Conservation (phyloP, 768 basidiomycete species). For the Suillus variegatus region DNA sequence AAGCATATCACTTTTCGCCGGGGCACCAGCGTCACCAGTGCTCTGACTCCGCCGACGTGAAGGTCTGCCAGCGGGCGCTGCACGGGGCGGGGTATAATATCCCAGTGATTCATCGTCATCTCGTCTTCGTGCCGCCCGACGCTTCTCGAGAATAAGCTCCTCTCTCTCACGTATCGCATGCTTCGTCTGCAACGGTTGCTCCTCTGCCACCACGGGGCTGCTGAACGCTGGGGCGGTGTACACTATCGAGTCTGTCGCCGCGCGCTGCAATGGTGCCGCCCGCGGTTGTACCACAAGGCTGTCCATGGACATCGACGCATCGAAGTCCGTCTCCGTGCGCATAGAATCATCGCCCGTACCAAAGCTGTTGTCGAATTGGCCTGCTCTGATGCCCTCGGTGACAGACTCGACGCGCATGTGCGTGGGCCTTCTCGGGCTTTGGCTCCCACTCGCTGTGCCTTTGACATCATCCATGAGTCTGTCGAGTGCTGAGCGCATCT, state of each 20-base stretch:
- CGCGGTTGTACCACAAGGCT: slow-evolving; percentile 17
- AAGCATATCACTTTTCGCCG: slow-evolving; percentile 34
- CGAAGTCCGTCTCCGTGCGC: slow-evolving; percentile 31
- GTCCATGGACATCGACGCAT: slow-evolving; percentile 19
- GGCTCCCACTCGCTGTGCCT: slow-evolving; percentile 18
- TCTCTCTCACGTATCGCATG: slow-evolving; percentile 69
- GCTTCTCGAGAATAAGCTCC: slow-evolving; percentile 68
- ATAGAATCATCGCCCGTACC: slow-evolving; percentile 29
- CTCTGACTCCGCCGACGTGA: slow-evolving; percentile 73
- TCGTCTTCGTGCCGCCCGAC: slow-evolving; percentile 58
- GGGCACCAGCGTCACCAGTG: slow-evolving; percentile 67
- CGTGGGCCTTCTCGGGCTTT: slow-evolving; percentile 25
- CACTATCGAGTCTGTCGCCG: slow-evolving; percentile 51
- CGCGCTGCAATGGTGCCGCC: slow-evolving; percentile 41
- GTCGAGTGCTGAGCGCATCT: slow-evolving; percentile 74
- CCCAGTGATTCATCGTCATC: slow-evolving; percentile 48
- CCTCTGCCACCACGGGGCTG: slow-evolving; percentile 32
- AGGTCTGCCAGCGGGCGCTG: slow-evolving; percentile 44
- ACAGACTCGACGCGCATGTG: slow-evolving; percentile 29
- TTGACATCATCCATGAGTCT: slow-evolving; percentile 70
- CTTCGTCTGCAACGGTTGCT: slow-evolving; percentile 53
- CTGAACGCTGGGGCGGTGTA: slow-evolving; percentile 32
- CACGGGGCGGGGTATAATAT: slow-evolving; percentile 34
- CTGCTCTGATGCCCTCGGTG: slow-evolving; percentile 34
- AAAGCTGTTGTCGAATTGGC: slow-evolving; percentile 38